Conservation (phyloP, 2,329 filamentous ascomycete species). For the Cryoendolithus antarcticus region DNA sequence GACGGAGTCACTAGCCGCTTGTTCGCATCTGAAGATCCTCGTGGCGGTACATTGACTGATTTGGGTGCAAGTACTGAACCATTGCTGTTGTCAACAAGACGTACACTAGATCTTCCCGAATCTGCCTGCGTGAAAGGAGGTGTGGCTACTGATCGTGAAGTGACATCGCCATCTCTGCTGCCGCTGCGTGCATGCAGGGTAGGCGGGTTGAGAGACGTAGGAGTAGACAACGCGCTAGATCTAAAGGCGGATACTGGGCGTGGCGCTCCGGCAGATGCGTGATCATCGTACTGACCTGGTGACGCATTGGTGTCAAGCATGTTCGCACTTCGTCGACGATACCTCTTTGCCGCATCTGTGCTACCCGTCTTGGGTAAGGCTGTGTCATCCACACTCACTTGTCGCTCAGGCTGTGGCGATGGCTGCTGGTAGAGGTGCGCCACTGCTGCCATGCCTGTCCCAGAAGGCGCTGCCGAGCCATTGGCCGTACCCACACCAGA, state of each 20-base stretch:
- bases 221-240: conserved; percentile 15
- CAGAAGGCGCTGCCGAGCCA: conserved; percentile 36
- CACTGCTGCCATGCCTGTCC: conserved; percentile 39
- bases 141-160: conserved; percentile 3
- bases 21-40: conserved; percentile 27
- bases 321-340: conserved; percentile 73
- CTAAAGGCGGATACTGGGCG: conserved; percentile 17
- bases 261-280: conserved; percentile 11
- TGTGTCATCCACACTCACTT: conserved; percentile 55
- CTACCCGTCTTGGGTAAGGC: conserved; percentile 44
- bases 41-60: conserved; percentile 17
- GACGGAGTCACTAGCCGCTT: conserved; percentile 33
- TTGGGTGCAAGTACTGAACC: conserved; percentile 6
- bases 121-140: conserved; percentile 8
- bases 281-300: conserved; percentile 5
- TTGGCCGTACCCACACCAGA: conserved; percentile 24
- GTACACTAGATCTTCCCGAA: conserved; percentile 1
- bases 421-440: conserved; percentile 39
- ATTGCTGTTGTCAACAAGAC: conserved; percentile 10
- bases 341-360: conserved; percentile 61
- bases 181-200: conserved; percentile 20
- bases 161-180: conserved; percentile 21
- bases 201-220: conserved; percentile 22
- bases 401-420: conserved; percentile 13
- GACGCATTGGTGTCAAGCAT: conserved; percentile 37